Evolutionary conservation across 176 grass and related monocot genomes (phyloP).

Genomic region (Leersia perrieri): DNA sequence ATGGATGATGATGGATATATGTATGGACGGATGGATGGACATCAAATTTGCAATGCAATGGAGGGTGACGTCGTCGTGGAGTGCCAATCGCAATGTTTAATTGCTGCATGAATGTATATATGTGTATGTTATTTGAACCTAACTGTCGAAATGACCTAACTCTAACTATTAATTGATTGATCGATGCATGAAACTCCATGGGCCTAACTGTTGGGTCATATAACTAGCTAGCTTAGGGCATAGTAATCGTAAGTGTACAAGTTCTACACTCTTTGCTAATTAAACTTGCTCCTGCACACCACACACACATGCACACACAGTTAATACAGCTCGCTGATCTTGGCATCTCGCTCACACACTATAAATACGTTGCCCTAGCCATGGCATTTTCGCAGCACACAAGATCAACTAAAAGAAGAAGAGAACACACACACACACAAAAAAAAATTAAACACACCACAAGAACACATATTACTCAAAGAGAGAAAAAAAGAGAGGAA

Average conservation of each 20-base stretch:
- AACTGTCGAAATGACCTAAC: slow-evolving; percentile 12
- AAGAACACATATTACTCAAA: background rate
- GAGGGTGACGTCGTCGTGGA: background rate
- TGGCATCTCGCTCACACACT: slow-evolving; percentile 18
- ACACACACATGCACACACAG: background rate
- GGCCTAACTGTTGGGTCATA: background rate
- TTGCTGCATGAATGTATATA: background rate
- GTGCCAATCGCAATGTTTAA: background rate
- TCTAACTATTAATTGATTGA: background rate
- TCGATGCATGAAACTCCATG: background rate
- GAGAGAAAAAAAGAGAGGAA: background rate
- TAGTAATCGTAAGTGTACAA: slow-evolving; percentile 7
- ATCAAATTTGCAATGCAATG: background rate
- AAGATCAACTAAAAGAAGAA: background rate
- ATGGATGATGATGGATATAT: too few relatives aligned
- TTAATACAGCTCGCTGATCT: background rate
- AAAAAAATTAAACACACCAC: too few relatives aligned
- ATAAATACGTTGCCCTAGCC: slow-evolving; percentile 34
- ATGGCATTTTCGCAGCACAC: slow-evolving; percentile 8
- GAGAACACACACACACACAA: background rate
- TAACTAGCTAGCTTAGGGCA: background rate
- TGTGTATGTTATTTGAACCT: background rate
- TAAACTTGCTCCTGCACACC: background rate
- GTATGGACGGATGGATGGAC: background rate
- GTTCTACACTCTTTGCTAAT: slow-evolving; percentile 2